Base-by-base conservation (phyloP, 805 yeast genomes). In the Myxozyma mucilagina region DNA sequence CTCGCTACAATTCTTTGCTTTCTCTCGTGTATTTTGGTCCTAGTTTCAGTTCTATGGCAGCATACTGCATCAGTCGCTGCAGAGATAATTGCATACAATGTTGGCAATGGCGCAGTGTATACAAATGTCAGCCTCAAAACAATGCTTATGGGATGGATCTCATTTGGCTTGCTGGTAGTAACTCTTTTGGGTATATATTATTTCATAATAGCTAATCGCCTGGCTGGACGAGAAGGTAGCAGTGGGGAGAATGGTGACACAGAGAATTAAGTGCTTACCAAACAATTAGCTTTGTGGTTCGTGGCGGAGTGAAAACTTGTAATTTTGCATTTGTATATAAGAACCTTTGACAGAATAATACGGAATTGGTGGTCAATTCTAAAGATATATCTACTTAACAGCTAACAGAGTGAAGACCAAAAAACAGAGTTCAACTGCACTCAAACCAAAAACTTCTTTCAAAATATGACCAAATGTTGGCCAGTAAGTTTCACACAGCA, bases 41-140 rank as follows among this genome's bases (percentile, higher is more conserved):
- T 63, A 10, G 48, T 63, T 24, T 63, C 67, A 11, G 61, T 63
- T 13, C 58, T 63, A 6, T 63, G 67, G 67, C 67, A 63, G 29
- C 67, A 63, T 49, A 61, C 57, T 1, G 60, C 65, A 1, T 50
- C 60, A 14, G 60, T 61, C 6, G 56, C 65, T 16, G 67, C 62
- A 11, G 53, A 58, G 1, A 48, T 48, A 8, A 31, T 56, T 11
- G 58, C 54, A 1, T 31, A 39, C 6, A 63, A 50, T 34, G 34
- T 63, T 6, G 65, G 56, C 16, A 63, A 63, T 47, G 67, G 67
- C 3, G 50, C 61, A 20, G 10, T 63, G 11, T 49, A 39, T 36
- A 36, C 67, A 7, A 60, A 60, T 3, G 62, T 63, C 4, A 65
- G 67, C 9, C 24, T 51, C 11, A 54, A 56, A 7, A 59, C 65